Evolutionary conservation across 2,329 filamentous ascomycete genomes (phyloP).

Genomic region (Emergomyces africanus): DNA sequence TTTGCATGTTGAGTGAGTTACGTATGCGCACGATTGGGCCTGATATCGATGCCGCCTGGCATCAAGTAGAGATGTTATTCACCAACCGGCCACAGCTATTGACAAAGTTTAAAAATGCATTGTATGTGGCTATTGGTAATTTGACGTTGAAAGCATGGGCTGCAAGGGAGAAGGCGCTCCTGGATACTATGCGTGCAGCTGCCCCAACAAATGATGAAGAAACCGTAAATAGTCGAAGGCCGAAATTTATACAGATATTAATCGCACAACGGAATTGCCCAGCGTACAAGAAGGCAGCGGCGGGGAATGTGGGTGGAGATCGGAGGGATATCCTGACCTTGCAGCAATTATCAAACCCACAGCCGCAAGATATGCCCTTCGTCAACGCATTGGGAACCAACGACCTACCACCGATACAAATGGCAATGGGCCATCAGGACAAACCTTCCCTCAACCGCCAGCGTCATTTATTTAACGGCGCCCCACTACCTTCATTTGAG

Average conservation of each 20-base stretch:
- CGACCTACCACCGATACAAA: background rate
- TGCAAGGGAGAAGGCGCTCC: background rate
- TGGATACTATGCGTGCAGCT: background rate
- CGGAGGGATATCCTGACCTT: background rate
- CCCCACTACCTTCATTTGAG: background rate
- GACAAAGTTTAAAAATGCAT: slow-evolving; percentile 21
- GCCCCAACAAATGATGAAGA: background rate
- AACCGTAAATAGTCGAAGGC: background rate
- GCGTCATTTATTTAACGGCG: background rate
- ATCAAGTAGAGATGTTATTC: slow-evolving; percentile 29
- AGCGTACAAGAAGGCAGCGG: background rate
- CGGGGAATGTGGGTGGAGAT: background rate
- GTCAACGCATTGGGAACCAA: background rate
- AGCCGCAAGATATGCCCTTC: background rate
- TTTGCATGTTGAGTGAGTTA: slow-evolving; percentile 32
- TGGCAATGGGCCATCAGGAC: background rate
- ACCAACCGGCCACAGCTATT: slow-evolving; percentile 31
- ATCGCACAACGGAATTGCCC: background rate
- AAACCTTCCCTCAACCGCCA: background rate
- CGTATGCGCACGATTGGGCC: slow-evolving; percentile 22
- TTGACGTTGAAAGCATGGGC: background rate
- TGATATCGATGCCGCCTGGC: slow-evolving; percentile 28
- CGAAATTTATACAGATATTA: background rate
- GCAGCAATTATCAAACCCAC: background rate
- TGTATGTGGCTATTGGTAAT: slow-evolving; percentile 12